Percentiles rank a stretch among this genome's conserved stretches.
Conservation (phyloP, 805 yeast genomes). For the Yarrowia phangngaensis region DNA sequence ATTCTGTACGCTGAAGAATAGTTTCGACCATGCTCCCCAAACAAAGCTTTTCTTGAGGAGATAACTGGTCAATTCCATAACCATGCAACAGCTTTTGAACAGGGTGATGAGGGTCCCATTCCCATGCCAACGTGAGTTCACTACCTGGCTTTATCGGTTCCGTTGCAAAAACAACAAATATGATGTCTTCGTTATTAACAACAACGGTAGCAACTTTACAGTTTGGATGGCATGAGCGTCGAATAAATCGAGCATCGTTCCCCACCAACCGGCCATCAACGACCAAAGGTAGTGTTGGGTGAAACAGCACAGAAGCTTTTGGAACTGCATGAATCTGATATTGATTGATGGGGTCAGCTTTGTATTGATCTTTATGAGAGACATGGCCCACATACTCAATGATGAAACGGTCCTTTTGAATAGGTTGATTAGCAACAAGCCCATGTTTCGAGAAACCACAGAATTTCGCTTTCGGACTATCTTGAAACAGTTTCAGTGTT, state of each 20-base stretch:
- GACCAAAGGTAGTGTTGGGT: slow-evolving; percentile 56
- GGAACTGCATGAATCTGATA: slow-evolving; percentile 68
- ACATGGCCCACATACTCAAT: slow-evolving; percentile 71
- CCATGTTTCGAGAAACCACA: slow-evolving; percentile 70
- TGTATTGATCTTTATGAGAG: slow-evolving; percentile 60
- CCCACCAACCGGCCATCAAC: slow-evolving; percentile 81
- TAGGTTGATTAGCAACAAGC: slow-evolving; percentile 45
- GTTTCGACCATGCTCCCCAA: slow-evolving; percentile 29
- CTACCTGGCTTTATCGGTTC: slow-evolving; percentile 57
- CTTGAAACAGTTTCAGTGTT: slow-evolving; percentile 57
- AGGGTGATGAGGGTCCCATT: slow-evolving; percentile 81
- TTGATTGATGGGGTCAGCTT: slow-evolving; percentile 65
- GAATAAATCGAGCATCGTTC: slow-evolving; percentile 64
- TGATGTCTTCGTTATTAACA: slow-evolving; percentile 41
- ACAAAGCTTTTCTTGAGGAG: slow-evolving; percentile 30
- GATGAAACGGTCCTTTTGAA: slow-evolving; percentile 51
- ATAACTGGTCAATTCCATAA: slow-evolving; percentile 37
- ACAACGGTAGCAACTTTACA: slow-evolving; percentile 54
- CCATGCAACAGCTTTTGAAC: slow-evolving; percentile 52
- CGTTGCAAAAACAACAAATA: slow-evolving; percentile 55
- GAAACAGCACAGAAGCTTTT: slow-evolving; percentile 55
- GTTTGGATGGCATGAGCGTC: slow-evolving; percentile 76
- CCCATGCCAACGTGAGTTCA: slow-evolving; percentile 80
- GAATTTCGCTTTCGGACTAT: slow-evolving; percentile 51
- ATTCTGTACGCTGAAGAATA: slow-evolving; percentile 35